Conservation (phyloP, 1,139 yeast species). For the Zygosaccharomyces pseudobailii region DNA sequence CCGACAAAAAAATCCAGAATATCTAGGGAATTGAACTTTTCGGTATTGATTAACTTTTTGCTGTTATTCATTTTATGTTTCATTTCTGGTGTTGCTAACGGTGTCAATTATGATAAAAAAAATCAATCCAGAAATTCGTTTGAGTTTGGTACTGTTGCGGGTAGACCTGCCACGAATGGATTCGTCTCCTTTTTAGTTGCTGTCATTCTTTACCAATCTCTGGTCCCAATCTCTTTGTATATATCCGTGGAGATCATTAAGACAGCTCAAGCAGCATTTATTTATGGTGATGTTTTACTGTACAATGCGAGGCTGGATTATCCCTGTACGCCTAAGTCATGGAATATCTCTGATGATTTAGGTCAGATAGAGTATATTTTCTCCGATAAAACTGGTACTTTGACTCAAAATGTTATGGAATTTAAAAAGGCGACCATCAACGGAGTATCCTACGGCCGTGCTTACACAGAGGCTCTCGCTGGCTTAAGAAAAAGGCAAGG, state of each 20-base stretch:
- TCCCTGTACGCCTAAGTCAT: slow-evolving; percentile 93
- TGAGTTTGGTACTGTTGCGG: slow-evolving; percentile 63
- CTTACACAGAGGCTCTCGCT: slow-evolving; percentile 92
- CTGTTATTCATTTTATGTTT: slow-evolving; percentile 75
- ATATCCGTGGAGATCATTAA: slow-evolving; percentile 93
- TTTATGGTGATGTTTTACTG: slow-evolving; percentile 82
- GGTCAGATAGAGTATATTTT: slow-evolving; percentile 96
- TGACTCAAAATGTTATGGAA: slow-evolving; percentile 96
- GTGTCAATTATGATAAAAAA: slow-evolving; percentile 55
- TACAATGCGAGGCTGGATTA: slow-evolving; percentile 81
- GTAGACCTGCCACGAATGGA: slow-evolving; percentile 67
- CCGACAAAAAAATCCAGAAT: slow-evolving; percentile 86
- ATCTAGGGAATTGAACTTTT: slow-evolving; percentile 73
- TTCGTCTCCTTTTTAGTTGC: slow-evolving; percentile 83
- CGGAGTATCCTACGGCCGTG: slow-evolving; percentile 83
- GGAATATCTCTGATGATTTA: slow-evolving; percentile 95
- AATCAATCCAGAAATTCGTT: slow-evolving; percentile 60
- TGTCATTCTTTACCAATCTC: slow-evolving; percentile 79
- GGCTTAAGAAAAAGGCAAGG: slow-evolving; percentile 90
- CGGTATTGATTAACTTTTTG: slow-evolving; percentile 73
- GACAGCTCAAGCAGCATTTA: slow-evolving; percentile 90
- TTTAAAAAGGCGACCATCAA: slow-evolving; percentile 87
- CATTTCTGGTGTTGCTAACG: slow-evolving; percentile 77
- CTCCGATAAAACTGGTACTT: slow-evolving; percentile 95
- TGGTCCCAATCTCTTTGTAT: slow-evolving; percentile 92